A percentile compares a stretch with the other conserved stretches of the same genome.
phyloP scores from a whole-genome alignment of 2,329 filamentous ascomycete species.

The Mycosphaerelloides madeirae region DNA sequence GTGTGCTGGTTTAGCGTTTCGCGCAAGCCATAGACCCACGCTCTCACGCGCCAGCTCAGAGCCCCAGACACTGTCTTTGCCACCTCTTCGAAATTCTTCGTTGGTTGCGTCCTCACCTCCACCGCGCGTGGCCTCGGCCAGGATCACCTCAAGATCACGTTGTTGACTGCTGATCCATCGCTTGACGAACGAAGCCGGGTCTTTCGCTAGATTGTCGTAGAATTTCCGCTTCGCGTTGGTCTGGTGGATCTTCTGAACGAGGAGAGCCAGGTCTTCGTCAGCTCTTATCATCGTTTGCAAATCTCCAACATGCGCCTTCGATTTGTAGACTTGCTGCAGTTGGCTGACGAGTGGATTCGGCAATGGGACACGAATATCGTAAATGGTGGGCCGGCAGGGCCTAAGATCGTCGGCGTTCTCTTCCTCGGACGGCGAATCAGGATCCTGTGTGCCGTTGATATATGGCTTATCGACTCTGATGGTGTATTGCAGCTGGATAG shows the following conservation, averaged over 20 bases:
- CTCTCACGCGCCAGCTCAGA: constrained; percentile 57
- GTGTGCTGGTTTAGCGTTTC: constrained; percentile 18
- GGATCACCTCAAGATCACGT: constrained; percentile 79
- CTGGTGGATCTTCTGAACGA: constrained; percentile 76
- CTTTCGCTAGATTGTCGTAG: constrained; percentile 69
- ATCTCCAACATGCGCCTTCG: constrained; percentile 51
- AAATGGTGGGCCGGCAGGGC: constrained; percentile 69
- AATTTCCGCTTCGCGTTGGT: constrained; percentile 90
- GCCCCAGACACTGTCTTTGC: constrained; percentile 59
- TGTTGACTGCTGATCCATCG: constrained; percentile 90
- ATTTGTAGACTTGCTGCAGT: constrained; percentile 43
- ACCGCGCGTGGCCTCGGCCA: constrained; percentile 69
- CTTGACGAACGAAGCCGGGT: constrained; percentile 77
- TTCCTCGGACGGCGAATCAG: constrained; percentile 48
- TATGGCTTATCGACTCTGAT: constrained; percentile 74
- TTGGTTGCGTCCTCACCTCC: constrained; percentile 48
- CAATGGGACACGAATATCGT: constrained; percentile 77
- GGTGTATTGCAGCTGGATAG: constrained; percentile 81
- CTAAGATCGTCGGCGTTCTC: constrained; percentile 11
- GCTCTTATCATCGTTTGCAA: constrained; percentile 71
- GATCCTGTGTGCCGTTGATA: constrained; percentile 59
- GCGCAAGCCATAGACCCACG: constrained; percentile 54
- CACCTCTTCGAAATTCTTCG: constrained; percentile 66
- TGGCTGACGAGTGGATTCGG: constrained; percentile 76
- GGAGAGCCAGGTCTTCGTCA: constrained; percentile 78